Base-by-base conservation (phyloP, 352 stramenopile genomes). In the Aphanomyces invadans region DNA sequence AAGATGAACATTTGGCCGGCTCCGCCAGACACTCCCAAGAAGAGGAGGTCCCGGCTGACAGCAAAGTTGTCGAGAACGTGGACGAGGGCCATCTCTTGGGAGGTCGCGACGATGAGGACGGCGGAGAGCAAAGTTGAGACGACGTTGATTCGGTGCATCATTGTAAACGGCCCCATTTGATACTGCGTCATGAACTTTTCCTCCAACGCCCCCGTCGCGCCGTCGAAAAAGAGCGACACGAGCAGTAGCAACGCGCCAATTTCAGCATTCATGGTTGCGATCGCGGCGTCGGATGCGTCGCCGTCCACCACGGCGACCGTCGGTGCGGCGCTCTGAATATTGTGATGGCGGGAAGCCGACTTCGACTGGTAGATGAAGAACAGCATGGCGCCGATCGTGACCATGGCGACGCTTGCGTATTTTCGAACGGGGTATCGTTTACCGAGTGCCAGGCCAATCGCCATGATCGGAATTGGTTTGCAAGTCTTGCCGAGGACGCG, bases 101-200 rank as follows among this genome's bases (percentile, higher is more conserved):
- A 44, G n/a, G 60, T 51, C 0, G 33, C 29, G 17, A 36, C n/a
- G 31, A 67, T 45, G 5, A 67, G 29, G 17, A 46, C n/a, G n/a
- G 23, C 42, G 4, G 60, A 42, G 36, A 67, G 33, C 9, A 52
- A 5, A 10, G 48, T 44, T 2, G 39, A 57, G 32, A 67, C 84
- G 65, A 95, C 76, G 70, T 97, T 88, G 71, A 97, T 97, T 68
- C 95, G 95, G 74, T 93, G 95, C 87, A 97, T 96, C 21, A 97
- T 74, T 71, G 95, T 86, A 74, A 97, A 97, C n/a, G 89, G 87
- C 15, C 77, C 83, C 25, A 97, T 87, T 42, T 85, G 80, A 73
- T 95, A 81, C 21, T 93, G 87, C 42, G 71, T 78, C 87, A 97
- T 97, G 51, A 96, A 81, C 70, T 96, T 96, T 71, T 97, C 88